Conservation (phyloP, 2,329 filamentous ascomycete genomes). For the Fusarium torulosum region DNA sequence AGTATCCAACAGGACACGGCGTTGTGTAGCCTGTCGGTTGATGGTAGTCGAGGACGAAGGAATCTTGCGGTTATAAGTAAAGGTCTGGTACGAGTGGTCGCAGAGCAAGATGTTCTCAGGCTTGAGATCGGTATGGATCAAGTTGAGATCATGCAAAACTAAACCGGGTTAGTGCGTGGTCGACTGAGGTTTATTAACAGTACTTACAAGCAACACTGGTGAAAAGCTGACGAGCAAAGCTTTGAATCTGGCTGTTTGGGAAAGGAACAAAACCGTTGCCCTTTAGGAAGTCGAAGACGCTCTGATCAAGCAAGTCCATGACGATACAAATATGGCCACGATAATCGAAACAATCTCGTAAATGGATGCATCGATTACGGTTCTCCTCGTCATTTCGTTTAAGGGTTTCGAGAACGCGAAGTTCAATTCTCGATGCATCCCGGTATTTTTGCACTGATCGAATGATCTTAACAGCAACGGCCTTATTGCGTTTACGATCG, state of each 20-base stretch:
- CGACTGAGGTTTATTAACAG: background rate
- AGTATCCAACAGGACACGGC: constrained; percentile 74
- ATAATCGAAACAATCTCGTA: constrained; percentile 97
- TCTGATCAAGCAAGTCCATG: constrained; percentile 85
- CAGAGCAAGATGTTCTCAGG: constrained; percentile 78
- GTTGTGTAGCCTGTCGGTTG: constrained; percentile 71
- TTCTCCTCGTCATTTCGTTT: constrained; percentile 93
- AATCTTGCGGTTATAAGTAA: constrained; percentile 77
- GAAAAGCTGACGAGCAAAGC: constrained; percentile 93
- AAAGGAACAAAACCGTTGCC: constrained; percentile 96
- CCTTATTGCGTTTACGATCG: constrained; percentile 80
- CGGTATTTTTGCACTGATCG: constrained; percentile 98
- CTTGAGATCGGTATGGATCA: constrained; percentile 90
- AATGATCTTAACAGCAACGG: constrained; percentile 97
- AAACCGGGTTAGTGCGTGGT: constrained; percentile 28
- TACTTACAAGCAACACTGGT: constrained; percentile 97
- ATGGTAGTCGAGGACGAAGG: constrained; percentile 74
- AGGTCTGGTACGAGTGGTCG: constrained; percentile 74
- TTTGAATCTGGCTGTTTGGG: constrained; percentile 98
- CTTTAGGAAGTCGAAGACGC: constrained; percentile 98
- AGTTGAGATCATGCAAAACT: constrained; percentile 96
- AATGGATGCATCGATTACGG: constrained; percentile 95
- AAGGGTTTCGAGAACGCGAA: constrained; percentile 91
- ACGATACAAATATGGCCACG: constrained; percentile 94
- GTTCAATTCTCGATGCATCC: constrained; percentile 93